Conservation (phyloP, 768 basidiomycete species). For the Hericium rajendrae region DNA sequence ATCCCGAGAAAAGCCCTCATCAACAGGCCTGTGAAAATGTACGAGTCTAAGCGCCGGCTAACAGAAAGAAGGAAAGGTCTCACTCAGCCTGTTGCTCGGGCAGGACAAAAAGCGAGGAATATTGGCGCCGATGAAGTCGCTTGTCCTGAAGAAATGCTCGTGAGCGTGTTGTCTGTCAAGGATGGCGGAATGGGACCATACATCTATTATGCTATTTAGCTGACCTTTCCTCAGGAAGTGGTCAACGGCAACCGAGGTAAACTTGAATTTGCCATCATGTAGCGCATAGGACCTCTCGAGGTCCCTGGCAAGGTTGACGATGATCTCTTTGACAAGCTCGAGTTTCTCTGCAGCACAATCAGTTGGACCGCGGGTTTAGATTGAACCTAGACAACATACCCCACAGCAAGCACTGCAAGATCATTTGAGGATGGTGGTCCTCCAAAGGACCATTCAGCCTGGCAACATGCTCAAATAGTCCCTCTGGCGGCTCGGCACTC, state of each 20-base stretch:
- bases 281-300: slow-evolving; percentile 24
- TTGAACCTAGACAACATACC: slow-evolving; percentile 36
- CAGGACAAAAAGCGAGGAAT: slow-evolving; percentile 46
- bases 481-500: slow-evolving; percentile 25
- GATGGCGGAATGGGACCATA: neutral
- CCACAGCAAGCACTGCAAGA: slow-evolving; percentile 89
- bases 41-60: neutral
- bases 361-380: neutral
- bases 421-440: slow-evolving; percentile 90
- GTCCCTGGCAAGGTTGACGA: slow-evolving; percentile 51
- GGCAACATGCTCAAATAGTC: slow-evolving; percentile 77
- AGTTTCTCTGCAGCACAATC: slow-evolving; percentile 51
- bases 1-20: slow-evolving; percentile 49
- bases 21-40: slow-evolving; percentile 28
- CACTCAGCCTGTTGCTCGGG: slow-evolving; percentile 37
- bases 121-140: slow-evolving; percentile 25
- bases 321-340: slow-evolving; percentile 75
- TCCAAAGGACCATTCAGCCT: slow-evolving; percentile 76
- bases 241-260: slow-evolving; percentile 48
- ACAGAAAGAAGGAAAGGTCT: slow-evolving; percentile 12
- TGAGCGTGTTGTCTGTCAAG: neutral
- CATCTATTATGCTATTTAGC: slow-evolving; percentile 14
- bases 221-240: slow-evolving; percentile 39
- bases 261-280: slow-evolving; percentile 18
- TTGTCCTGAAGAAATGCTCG: neutral